These are phyloP conservation scores for Prunus salicina DNA, from an alignment of 306 rosid species.

Conservation along the genomic window DNA sequence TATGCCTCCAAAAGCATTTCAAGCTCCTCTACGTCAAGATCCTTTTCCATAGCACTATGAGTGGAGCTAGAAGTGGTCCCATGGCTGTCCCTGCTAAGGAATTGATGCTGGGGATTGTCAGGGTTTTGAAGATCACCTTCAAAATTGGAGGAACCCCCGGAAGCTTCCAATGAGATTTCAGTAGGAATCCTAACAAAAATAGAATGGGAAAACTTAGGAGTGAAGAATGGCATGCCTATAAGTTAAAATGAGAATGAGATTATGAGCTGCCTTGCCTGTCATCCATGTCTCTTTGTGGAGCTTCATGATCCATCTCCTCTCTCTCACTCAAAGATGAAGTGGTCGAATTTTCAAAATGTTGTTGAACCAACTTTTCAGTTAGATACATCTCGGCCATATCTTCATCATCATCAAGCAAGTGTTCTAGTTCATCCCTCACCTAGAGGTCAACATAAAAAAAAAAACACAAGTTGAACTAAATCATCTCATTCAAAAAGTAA, in stretches of 20 bases:
- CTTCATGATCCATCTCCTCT: slow-evolving; percentile 40
- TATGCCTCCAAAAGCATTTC: slow-evolving; percentile 99
- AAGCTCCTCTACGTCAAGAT: slow-evolving; percentile 90
- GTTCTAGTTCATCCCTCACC: slow-evolving; percentile 96
- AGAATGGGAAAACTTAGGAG: background rate
- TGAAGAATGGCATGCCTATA: background rate
- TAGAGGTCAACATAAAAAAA: slow-evolving; percentile 12
- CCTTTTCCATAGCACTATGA: slow-evolving; percentile 61
- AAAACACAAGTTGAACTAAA: background rate
- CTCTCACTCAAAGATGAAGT: slow-evolving; percentile 46
- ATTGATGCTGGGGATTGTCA: slow-evolving; percentile 33
- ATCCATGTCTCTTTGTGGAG: slow-evolving; percentile 33
- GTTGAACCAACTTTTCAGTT: slow-evolving; percentile 66
- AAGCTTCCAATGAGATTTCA: slow-evolving; percentile 60
- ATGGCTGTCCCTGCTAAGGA: slow-evolving; percentile 50
- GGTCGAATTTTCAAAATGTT: slow-evolving; percentile 61
- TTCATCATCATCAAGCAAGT: slow-evolving; percentile 88
- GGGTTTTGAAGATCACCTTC: slow-evolving; percentile 41
- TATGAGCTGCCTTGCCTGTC: slow-evolving; percentile 48
- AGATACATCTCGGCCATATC: slow-evolving; percentile 99
- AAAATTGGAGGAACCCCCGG: slow-evolving; percentile 26
- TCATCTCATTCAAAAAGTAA: background rate
- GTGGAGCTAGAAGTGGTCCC: slow-evolving; percentile 61
- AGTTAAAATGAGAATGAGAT: slow-evolving; percentile 15
- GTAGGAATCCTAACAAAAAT: slow-evolving; percentile 35